phyloP scores from a whole-genome alignment of 2,329 filamentous ascomycete species.

The Alternaria triticina region DNA sequence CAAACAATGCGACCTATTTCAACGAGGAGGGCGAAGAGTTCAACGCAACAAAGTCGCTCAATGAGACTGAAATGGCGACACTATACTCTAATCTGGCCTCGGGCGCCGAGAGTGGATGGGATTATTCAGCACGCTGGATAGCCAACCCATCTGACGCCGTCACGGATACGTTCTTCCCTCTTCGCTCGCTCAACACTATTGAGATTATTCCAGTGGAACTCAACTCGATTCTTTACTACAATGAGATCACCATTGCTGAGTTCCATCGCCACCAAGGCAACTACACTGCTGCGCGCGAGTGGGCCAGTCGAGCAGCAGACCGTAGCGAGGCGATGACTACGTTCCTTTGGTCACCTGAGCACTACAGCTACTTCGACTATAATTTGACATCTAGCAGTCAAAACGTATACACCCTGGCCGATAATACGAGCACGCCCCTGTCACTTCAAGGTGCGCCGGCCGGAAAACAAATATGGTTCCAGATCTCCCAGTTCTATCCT shows the following conservation, averaged over 20 bases:
- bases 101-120: conserved; percentile 71
- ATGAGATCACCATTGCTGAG: conserved; percentile 64
- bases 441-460: conserved; percentile 55
- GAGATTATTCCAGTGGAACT: conserved; percentile 69
- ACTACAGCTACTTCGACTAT: conserved; percentile 72
- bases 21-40: conserved; percentile 65
- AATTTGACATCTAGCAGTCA: conserved; percentile 67
- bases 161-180: conserved; percentile 67
- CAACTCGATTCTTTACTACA: conserved; percentile 72
- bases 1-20: conserved; percentile 70
- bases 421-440: conserved; percentile 49
- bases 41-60: conserved; percentile 58
- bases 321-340: conserved; percentile 68
- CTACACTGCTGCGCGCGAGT: conserved; percentile 56
- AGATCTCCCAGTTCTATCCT: conserved; percentile 68
- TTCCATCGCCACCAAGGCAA: conserved; percentile 63
- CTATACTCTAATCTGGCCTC: conserved; percentile 69
- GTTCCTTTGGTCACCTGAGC: conserved; percentile 69
- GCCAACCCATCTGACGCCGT: conserved; percentile 64
- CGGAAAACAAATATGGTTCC: conserved; percentile 64
- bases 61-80: conserved; percentile 57
- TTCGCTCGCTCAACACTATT: conserved; percentile 67
- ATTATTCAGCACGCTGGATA: conserved; percentile 68
- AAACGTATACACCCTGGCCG: conserved; percentile 59
- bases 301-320: conserved; percentile 57